Percentiles rank a stretch among this genome's conserved stretches.
Conservation (phyloP, 352 stramenopile genomes). For the Phytophthora pseudosyringae region DNA sequence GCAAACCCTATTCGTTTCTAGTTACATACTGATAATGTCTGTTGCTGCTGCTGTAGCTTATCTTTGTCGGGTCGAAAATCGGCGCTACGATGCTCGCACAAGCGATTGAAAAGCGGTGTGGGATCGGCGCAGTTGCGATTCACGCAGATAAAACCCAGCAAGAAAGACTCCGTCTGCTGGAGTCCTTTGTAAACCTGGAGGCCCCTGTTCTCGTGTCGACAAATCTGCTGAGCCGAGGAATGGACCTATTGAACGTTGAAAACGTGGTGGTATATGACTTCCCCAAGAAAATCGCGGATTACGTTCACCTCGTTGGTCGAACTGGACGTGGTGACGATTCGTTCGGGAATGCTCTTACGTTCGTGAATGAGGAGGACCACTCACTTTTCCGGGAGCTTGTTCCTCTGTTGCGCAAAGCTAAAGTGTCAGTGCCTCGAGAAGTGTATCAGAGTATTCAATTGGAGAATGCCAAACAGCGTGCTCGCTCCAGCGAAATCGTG, state of each 20-base stretch:
- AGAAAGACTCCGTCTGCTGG: slow-evolving; percentile 57
- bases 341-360: slow-evolving; percentile 41
- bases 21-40: slow-evolving; percentile 1
- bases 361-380: slow-evolving; percentile 56
- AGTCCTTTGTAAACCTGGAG: slow-evolving; percentile 64
- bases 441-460: slow-evolving; percentile 51
- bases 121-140: slow-evolving; percentile 46
- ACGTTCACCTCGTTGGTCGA: slow-evolving; percentile 71
- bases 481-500: slow-evolving; percentile 20
- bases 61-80: slow-evolving; percentile 75
- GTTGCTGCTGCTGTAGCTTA: slow-evolving; percentile 46
- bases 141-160: slow-evolving; percentile 70
- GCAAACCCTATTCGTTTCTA: background rate
- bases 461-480: slow-evolving; percentile 20
- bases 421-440: slow-evolving; percentile 41
- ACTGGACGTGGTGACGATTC: slow-evolving; percentile 36
- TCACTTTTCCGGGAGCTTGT: slow-evolving; percentile 54
- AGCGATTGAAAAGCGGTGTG: slow-evolving; percentile 53
- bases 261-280: slow-evolving; percentile 83
- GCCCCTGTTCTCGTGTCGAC: slow-evolving; percentile 67
- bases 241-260: slow-evolving; percentile 69
- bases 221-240: slow-evolving; percentile 75
- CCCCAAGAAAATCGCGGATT: slow-evolving; percentile 60
- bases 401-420: slow-evolving; percentile 34
- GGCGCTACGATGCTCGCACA: slow-evolving; percentile 68